Base-by-base conservation (phyloP, 306 rosid species). In the Prosopis cineraria region DNA sequence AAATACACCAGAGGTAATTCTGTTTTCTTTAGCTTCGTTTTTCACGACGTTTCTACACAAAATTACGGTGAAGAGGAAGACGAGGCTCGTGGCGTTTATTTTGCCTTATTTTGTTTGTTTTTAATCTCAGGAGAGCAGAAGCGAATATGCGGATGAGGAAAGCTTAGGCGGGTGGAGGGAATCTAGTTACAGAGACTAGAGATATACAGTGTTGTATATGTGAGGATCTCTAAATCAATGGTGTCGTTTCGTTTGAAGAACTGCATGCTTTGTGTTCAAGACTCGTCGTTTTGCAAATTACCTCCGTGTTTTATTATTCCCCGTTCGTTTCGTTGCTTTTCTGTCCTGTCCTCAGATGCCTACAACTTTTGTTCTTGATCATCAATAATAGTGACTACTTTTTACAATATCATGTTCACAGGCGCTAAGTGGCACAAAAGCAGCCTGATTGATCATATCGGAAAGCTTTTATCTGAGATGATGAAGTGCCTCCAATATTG, bases 161-260 rank as follows among this genome's bases (percentile, higher is more conserved):
- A 78, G 70, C 79, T 60, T 75, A 24, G 93, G 93, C 41, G 98
- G 98, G 55, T 93, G 94, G 94, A 90, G 88, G 50, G 79, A 90
- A 43, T 93, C 98, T 13, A 7, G 78, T 8, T 70, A 65, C 47
- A 17, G 55, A 82, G 16, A 74, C 45, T 65, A 14, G 79, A 8
- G 44, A 36, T 0, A 16, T 24, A 25, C 33, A 56, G 59, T 56
- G 22, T 20, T 56, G 7, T 37, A 37, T 37, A 37, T 5, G n/a
- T 1, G 25, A 22, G 3, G 27, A 36, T 67, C 11, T 22, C 24
- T 13, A 19, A 36, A 5, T 24, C 25, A 0, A 7, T 6, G 22
- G 72, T 19, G n/a, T n/a, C n/a, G n/a, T n/a, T n/a, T n/a, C 53
- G 30, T 24, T 68, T 39, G 37, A 65, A 41, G 10, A 66, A 5